A percentile compares a stretch with the other conserved stretches of the same genome.
Conservation (phyloP, 768 basidiomycete species). For the Auricularia cornea region DNA sequence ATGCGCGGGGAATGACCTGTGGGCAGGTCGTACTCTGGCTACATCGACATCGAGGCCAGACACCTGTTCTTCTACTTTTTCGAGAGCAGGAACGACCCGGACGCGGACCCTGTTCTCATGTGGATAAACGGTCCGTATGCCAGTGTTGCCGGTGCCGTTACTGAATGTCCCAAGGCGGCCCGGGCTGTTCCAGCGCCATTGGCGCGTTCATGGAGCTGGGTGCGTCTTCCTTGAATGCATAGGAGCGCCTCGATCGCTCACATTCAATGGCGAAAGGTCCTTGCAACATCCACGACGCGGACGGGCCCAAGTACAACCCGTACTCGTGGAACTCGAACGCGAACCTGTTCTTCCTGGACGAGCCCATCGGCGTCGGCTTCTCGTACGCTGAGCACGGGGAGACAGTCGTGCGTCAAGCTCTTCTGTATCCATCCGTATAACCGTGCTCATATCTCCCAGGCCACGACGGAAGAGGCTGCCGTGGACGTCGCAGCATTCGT, state of each 20-base stretch:
- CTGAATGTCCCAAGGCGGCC: constrained; percentile 14
- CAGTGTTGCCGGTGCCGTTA: background rate
- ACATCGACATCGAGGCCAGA: constrained; percentile 9
- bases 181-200: constrained; percentile 22
- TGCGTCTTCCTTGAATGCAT: background rate
- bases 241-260: background rate
- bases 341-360: constrained; percentile 17
- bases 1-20: background rate
- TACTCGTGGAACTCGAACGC: constrained; percentile 36
- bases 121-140: constrained; percentile 15
- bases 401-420: constrained; percentile 3
- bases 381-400: constrained; percentile 32
- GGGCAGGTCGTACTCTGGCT: constrained; percentile 10
- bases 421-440: background rate
- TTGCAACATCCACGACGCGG: constrained; percentile 15
- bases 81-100: constrained; percentile 18
- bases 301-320: constrained; percentile 23
- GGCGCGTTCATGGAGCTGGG: constrained; percentile 17
- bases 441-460: background rate
- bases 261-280: constrained; percentile 11
- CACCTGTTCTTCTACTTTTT: constrained; percentile 19
- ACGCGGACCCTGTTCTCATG: constrained; percentile 19
- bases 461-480: constrained; percentile 56
- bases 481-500: constrained; percentile 65
- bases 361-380: constrained; percentile 36